Percentiles rank a stretch among this genome's conserved stretches.
phyloP scores from a whole-genome alignment of 225 moss, liverwort and hornwort genomes.

The Neckera pumila region DNA sequence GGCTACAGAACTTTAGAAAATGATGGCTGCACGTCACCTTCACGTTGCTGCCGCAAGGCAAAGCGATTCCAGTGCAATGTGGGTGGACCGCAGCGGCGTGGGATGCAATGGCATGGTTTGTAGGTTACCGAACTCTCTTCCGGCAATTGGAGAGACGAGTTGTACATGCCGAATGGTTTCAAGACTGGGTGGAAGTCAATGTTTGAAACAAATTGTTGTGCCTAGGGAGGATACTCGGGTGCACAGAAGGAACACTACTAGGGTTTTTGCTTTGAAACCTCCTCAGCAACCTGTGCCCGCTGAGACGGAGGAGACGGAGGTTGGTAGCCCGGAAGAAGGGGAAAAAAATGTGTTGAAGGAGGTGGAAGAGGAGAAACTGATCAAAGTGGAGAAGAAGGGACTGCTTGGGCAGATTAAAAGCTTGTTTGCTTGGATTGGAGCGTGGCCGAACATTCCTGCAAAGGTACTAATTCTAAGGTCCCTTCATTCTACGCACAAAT shows the following conservation, averaged over 20 bases:
- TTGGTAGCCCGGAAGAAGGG: not conserved
- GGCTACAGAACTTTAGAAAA: not conserved
- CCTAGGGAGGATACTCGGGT: not conserved
- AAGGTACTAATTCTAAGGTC: not conserved
- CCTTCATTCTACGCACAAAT: not conserved
- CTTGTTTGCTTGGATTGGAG: conserved; percentile 37
- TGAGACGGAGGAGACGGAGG: conserved; percentile 15
- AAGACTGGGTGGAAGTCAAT: not conserved
- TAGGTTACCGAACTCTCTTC: conserved; percentile 7
- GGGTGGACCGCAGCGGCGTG: conserved; percentile 2
- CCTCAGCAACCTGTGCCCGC: not conserved
- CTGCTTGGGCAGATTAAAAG: conserved; percentile 17
- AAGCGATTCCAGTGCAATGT: not conserved
- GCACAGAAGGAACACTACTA: not conserved
- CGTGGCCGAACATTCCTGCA: conserved; percentile 33
- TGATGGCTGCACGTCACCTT: conserved; percentile 27
- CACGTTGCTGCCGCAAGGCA: conserved; percentile 11
- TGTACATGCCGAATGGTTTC: conserved; percentile 12
- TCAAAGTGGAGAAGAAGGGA: conserved; percentile 45
- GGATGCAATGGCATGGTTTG: conserved; percentile 7
- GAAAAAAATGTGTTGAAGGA: not conserved
- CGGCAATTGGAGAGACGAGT: conserved; percentile 5
- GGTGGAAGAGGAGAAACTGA: conserved; percentile 16
- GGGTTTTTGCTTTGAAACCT: conserved; percentile 11
- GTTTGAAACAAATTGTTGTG: not conserved